Evolutionary conservation across 73 alveolate genomes (phyloP).

Genomic region (Durusdinium trenchii): DNA sequence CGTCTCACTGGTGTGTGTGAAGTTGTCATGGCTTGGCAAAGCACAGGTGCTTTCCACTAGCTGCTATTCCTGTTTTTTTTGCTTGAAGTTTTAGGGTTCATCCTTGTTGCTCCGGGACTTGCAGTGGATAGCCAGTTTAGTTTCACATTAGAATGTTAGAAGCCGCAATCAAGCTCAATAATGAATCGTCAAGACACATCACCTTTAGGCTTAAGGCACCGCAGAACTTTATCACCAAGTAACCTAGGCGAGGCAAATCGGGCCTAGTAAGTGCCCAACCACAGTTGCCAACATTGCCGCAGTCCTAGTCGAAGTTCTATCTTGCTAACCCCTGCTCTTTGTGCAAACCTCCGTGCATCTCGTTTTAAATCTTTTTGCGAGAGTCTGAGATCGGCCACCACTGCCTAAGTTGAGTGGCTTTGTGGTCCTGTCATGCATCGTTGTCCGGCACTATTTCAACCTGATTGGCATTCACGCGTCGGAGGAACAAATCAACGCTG

Average conservation of each 20-base stretch:
- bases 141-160: no score
- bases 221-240: constrained; percentile 82
- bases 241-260: neutral
- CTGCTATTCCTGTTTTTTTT: no score
- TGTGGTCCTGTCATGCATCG: neutral
- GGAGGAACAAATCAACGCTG: constrained; percentile 95
- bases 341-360: neutral
- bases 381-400: neutral
- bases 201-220: constrained; percentile 79
- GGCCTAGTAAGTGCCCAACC: neutral
- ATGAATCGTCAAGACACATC: neutral
- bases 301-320: neutral
- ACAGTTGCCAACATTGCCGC: no score
- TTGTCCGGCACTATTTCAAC: constrained; percentile 71
- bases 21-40: neutral
- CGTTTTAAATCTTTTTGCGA: neutral
- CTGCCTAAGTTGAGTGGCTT: neutral
- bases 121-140: no score
- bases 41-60: neutral
- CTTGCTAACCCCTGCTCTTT: neutral
- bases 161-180: neutral
- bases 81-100: neutral
- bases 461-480: constrained; percentile 82
- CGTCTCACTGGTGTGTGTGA: neutral
- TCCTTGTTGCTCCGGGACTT: neutral